Conservation (phyloP, 371 early-diverging fungal genomes). For the Zancudomyces culisetae region DNA sequence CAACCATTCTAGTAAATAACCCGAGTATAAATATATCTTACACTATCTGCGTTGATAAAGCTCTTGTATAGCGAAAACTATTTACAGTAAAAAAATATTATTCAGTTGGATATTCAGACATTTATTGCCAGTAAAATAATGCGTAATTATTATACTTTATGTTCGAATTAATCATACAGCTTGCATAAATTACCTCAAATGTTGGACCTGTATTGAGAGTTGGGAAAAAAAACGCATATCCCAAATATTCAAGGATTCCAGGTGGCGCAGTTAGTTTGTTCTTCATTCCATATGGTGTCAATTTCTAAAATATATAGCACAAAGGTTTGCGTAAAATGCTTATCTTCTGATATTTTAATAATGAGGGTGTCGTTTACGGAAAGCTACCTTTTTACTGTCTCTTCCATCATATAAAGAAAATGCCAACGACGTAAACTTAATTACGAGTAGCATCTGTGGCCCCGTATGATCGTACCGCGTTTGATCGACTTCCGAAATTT, state of each 20-base stretch:
- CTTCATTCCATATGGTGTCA: slow-evolving; percentile 36
- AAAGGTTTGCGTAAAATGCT: neutral
- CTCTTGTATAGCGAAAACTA: no score
- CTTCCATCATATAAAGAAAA: slow-evolving; percentile 61
- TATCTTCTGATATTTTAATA: neutral
- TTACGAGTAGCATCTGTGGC: slow-evolving; percentile 75
- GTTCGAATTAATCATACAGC: no score
- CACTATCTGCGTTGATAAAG: no score
- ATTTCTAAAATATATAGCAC: neutral
- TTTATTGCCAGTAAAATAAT: no score
- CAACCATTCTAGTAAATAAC: no score
- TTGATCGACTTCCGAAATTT: neutral
- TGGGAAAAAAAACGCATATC: slow-evolving; percentile 75
- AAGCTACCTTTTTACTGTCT: neutral
- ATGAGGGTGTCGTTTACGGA: neutral
- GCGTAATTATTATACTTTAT: no score
- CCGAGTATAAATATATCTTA: no score
- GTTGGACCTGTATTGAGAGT: slow-evolving; percentile 73
- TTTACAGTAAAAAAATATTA: no score
- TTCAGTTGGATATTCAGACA: no score
- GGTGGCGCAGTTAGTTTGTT: slow-evolving; percentile 44
- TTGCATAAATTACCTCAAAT: slow-evolving; percentile 36
- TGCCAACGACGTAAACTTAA: slow-evolving; percentile 73
- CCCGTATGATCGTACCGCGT: slow-evolving; percentile 59
- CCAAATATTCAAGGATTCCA: slow-evolving; percentile 52